Percentiles rank a stretch among this genome's conserved stretches.
Evolutionary conservation across 768 basidiomycete species (phyloP).

Genomic region (Rhodotorula babjevae): DNA sequence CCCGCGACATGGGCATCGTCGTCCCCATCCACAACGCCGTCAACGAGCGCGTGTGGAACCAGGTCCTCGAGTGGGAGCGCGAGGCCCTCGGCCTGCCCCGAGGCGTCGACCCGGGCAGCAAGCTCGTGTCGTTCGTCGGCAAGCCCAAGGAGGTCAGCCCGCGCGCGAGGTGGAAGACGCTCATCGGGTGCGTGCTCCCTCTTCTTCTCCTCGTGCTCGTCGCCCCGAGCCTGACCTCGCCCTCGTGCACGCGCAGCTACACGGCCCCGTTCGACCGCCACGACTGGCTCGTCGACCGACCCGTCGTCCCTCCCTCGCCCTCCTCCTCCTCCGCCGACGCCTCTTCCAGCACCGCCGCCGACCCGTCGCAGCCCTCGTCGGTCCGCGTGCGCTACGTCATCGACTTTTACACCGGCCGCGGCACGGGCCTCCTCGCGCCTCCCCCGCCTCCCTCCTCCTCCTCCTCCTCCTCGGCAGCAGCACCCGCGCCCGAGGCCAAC

Average conservation of each 20-base stretch:
- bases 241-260: constrained; percentile 58
- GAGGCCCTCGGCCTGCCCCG: constrained; percentile 42
- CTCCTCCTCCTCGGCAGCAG: too few species aligned
- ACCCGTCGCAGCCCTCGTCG: constrained; percentile 49
- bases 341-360: background rate
- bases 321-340: background rate
- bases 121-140: constrained; percentile 85
- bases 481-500: constrained; percentile 41
- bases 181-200: constrained; percentile 69
- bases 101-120: constrained; percentile 52
- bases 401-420: constrained; percentile 89
- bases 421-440: constrained; percentile 31
- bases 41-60: constrained; percentile 85
- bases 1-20: constrained; percentile 87
- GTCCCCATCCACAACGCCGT: constrained; percentile 99
- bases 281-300: constrained; percentile 93
- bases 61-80: constrained; percentile 74
- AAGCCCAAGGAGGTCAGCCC: constrained; percentile 72
- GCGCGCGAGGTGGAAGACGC: constrained; percentile 71
- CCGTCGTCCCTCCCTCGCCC: constrained; percentile 44
- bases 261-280: constrained; percentile 92
- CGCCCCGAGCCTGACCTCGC: background rate
- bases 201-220: background rate
- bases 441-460: constrained; percentile 5
- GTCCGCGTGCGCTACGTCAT: constrained; percentile 86